Base-by-base conservation (phyloP, 2,329 filamentous ascomycete species). In the Diplodia scrobiculata region DNA sequence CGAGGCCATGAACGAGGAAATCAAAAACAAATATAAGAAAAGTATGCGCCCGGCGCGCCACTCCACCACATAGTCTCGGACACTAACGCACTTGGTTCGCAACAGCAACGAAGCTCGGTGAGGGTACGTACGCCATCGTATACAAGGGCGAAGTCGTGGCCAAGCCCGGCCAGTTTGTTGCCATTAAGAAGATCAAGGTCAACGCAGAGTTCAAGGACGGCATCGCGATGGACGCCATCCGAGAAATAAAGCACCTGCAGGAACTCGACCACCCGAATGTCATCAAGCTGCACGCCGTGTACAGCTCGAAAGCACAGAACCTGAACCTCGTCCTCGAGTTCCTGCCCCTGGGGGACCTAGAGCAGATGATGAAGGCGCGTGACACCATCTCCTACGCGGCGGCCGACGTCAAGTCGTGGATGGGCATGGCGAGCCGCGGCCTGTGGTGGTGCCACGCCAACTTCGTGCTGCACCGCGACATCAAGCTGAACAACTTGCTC, bases 381-480 rank as follows among this genome's bases (percentile, higher is more conserved):
- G 85, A 89, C 53, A 82, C 82, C 64, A 89, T 97, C 54, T 87
- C 88, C 65, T 98, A 98, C 77, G 91, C 91, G 68, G 86, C 87
- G 11, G 90, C 91, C 19, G 95, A 99, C 77, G 92, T 98, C 78
- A 99, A 99, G 78, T 90, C 92, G 17, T 99, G 95, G 95, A 96
- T 97, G 89, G 91, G 91, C 69, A 98, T 98, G 95, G 85, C 98
- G n/a, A 86, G 86, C 32, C 88, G 94, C 50, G 95, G 91, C 29
- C 87, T 98, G 32, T 96, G 92, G 89, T 99, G 96, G 82, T 98
- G 95, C 78, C 95, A 99, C 78, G 91, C 93, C 75, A 96, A 95
- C 77, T 94, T 90, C 72, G 87, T 99, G 19, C 84, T 99, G 34
- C 95, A 99, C 79, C 91, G 95, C 72, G 95, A 99, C 82, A 98